Conservation (phyloP, 2,329 filamentous ascomycete species). For the Ramularia collo-cygni region DNA sequence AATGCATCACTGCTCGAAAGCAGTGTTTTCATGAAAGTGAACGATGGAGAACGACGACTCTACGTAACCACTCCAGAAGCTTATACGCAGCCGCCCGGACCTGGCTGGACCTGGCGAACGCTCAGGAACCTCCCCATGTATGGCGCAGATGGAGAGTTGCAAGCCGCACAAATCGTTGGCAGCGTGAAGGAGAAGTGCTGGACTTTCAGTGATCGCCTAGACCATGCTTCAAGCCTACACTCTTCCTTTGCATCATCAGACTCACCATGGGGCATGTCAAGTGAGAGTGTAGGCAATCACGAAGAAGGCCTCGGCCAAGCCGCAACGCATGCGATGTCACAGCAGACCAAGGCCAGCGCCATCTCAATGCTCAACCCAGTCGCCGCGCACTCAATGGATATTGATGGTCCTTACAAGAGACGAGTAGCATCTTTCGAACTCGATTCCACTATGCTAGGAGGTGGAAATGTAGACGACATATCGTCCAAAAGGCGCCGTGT, state of each 20-base stretch:
- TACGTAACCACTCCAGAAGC: conserved; percentile 71
- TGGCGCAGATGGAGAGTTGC: conserved; percentile 46
- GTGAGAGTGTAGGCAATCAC: conserved; percentile 3
- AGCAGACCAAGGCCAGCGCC: conserved; percentile 28
- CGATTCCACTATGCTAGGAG: conserved; percentile 25
- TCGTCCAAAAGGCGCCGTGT: conserved; percentile 45
- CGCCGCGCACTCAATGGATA: conserved; percentile 11
- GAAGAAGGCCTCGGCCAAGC: conserved; percentile 6
- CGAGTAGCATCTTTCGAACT: conserved; percentile 28
- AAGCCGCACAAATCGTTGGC: conserved; percentile 49
- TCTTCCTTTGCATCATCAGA: conserved; percentile 41
- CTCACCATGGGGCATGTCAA: conserved; percentile 9
- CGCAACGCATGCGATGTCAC: conserved; percentile 27
- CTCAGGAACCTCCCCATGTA: conserved; percentile 53
- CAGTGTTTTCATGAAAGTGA: conserved; percentile 65
- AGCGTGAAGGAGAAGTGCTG: conserved; percentile 46
- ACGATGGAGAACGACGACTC: conserved; percentile 54
- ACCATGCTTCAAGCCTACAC: conserved; percentile 47
- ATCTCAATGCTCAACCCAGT: conserved; percentile 23
- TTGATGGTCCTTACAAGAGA: conserved; percentile 21
- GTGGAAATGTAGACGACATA: conserved; percentile 12
- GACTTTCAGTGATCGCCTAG: conserved; percentile 59
- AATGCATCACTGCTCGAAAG: conserved; percentile 62
- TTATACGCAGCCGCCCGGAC: conserved; percentile 57
- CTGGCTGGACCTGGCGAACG: conserved; percentile 64